phyloP scores from a whole-genome alignment of 257 asterid genomes.

The Solanum commersonii region DNA sequence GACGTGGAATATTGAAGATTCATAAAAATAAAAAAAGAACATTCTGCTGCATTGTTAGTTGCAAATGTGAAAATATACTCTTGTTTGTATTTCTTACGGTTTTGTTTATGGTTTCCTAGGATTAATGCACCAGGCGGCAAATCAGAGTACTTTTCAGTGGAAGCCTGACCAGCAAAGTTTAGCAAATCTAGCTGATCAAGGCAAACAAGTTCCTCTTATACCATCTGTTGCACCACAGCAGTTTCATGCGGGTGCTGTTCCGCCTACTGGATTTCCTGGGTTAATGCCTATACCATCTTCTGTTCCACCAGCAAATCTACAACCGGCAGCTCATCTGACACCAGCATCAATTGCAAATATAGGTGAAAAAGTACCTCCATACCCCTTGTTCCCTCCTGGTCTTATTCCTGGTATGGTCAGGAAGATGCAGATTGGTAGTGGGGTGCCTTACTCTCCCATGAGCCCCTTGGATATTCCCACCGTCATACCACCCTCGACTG shows the following conservation, averaged over 20 bases:
- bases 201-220: constrained; percentile 49
- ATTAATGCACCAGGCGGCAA: constrained; percentile 34
- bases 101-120: constrained; percentile 7
- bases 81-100: neutral
- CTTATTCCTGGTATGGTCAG: constrained; percentile 98
- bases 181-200: constrained; percentile 39
- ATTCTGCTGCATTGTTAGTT: neutral
- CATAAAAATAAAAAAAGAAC: neutral
- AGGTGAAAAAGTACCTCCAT: constrained; percentile 72
- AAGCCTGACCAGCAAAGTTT: constrained; percentile 42
- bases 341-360: constrained; percentile 17
- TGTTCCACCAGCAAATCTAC: constrained; percentile 42
- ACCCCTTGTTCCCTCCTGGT: constrained; percentile 93
- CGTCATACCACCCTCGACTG: constrained; percentile 74
- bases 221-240: constrained; percentile 44
- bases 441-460: constrained; percentile 95
- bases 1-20: neutral
- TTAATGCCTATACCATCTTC: constrained; percentile 39
- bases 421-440: constrained; percentile 98
- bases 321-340: constrained; percentile 24
- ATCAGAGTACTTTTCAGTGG: constrained; percentile 39
- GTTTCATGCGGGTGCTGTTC: constrained; percentile 48
- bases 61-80: neutral
- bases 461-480: constrained; percentile 97
- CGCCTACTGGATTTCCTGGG: constrained; percentile 39